Percentiles rank a stretch among this genome's conserved stretches.
Evolutionary conservation across 2,329 filamentous ascomycete genomes (phyloP).

Genomic region (Mycocentrospora acerina): DNA sequence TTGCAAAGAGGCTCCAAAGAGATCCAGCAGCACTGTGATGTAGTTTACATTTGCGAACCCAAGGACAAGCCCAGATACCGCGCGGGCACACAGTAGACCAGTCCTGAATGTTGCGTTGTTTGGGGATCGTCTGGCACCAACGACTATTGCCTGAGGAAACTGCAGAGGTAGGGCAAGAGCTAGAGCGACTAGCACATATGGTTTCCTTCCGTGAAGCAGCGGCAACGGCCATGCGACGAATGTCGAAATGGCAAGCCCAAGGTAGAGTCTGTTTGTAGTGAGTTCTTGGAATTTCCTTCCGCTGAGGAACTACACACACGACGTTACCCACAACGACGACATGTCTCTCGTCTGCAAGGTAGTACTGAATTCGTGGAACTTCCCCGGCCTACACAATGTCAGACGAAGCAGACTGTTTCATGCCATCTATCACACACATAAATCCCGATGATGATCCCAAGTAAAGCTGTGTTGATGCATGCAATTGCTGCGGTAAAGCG

Average conservation of each 20-base stretch:
- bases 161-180: constrained; percentile 70
- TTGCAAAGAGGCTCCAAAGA: constrained; percentile 76
- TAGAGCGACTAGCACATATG: constrained; percentile 71
- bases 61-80: constrained; percentile 66
- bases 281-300: background rate
- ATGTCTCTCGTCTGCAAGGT: constrained; percentile 68
- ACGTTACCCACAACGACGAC: constrained; percentile 72
- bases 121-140: constrained; percentile 59
- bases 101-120: constrained; percentile 58
- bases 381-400: constrained; percentile 58
- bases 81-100: constrained; percentile 64
- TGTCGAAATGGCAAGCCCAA: constrained; percentile 69
- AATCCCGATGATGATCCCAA: constrained; percentile 71
- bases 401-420: constrained; percentile 4
- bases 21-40: constrained; percentile 68
- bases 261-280: constrained; percentile 55
- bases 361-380: constrained; percentile 78
- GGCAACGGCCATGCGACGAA: constrained; percentile 74
- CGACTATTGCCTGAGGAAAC: constrained; percentile 72
- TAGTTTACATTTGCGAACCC: constrained; percentile 80
- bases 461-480: constrained; percentile 70
- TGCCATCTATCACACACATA: constrained; percentile 50
- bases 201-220: constrained; percentile 73
- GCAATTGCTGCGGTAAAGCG: constrained; percentile 67
- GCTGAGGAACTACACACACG: constrained; percentile 42